These are phyloP conservation scores for Elsinoe arachidis DNA, from an alignment of 2,329 filamentous ascomycete genomes.

Conservation along the genomic window DNA sequence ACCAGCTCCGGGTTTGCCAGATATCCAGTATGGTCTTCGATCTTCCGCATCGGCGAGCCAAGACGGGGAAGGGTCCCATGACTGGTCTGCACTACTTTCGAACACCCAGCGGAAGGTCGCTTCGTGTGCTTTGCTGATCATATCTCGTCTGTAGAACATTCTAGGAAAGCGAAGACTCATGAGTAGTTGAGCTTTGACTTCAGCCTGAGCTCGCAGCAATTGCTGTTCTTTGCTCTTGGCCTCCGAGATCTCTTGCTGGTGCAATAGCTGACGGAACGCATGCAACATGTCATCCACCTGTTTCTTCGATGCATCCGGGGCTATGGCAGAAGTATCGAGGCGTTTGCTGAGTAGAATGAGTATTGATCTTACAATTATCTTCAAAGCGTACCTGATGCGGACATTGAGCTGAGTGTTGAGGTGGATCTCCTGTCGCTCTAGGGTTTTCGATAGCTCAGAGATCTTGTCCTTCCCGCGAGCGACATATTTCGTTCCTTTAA, in stretches of 20 bases:
- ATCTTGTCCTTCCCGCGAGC: neutral
- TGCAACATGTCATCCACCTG: neutral
- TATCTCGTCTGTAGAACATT: neutral
- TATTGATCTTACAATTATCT: neutral
- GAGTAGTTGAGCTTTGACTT: neutral
- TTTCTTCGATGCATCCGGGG: neutral
- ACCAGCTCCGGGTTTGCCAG: neutral
- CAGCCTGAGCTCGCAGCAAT: neutral
- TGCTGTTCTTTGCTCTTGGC: neutral
- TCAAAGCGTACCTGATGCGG: neutral
- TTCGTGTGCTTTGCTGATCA: neutral
- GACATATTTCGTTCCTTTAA: neutral
- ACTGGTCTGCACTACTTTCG: neutral
- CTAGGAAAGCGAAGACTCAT: neutral
- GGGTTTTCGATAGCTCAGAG: neutral
- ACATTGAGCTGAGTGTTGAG: neutral
- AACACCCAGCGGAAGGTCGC: neutral
- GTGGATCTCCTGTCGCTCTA: neutral
- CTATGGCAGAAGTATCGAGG: neutral
- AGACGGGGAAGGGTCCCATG: neutral
- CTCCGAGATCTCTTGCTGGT: neutral
- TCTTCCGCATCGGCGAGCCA: neutral
- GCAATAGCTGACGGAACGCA: neutral
- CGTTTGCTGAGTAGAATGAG: neutral
- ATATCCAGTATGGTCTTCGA: neutral